Percentiles rank a stretch among this genome's conserved stretches.
phyloP scores from a whole-genome alignment of 768 basidiomycete genomes.

The Pulveroboletus sp. region DNA sequence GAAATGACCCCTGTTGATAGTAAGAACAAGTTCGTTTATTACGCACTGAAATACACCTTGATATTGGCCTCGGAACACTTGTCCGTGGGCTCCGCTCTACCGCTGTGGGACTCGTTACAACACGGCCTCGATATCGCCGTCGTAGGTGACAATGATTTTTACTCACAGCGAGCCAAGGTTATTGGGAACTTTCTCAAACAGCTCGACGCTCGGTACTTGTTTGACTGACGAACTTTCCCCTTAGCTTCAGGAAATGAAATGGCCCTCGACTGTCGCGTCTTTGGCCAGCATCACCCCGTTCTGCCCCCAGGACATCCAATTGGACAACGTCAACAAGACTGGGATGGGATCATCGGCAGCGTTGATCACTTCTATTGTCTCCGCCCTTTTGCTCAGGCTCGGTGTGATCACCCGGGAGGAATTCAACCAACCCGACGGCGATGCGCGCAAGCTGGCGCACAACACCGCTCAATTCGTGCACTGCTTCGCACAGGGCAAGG shows the following conservation, averaged over 20 bases:
- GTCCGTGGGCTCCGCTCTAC: slow-evolving; percentile 36
- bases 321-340: slow-evolving; percentile 92
- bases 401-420: slow-evolving; percentile 50
- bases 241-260: slow-evolving; percentile 58
- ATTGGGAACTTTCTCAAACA: background rate
- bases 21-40: slow-evolving; percentile 89
- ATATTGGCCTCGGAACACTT: slow-evolving; percentile 54
- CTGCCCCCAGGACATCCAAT: slow-evolving; percentile 56
- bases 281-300: slow-evolving; percentile 75
- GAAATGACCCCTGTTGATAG: slow-evolving; percentile 28
- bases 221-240: background rate
- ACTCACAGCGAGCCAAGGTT: slow-evolving; percentile 88
- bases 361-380: slow-evolving; percentile 90
- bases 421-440: slow-evolving; percentile 39
- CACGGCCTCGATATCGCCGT: slow-evolving; percentile 72
- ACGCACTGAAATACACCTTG: slow-evolving; percentile 78
- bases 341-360: slow-evolving; percentile 97
- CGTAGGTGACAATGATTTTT: slow-evolving; percentile 95
- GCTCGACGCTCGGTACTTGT: background rate
- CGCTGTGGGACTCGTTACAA: slow-evolving; percentile 39
- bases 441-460: slow-evolving; percentile 66
- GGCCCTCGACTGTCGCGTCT: slow-evolving; percentile 60
- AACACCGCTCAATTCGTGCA: slow-evolving; percentile 94
- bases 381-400: slow-evolving; percentile 77
- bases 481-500: slow-evolving; percentile 95